Evolutionary conservation across 805 yeast genomes (phyloP), one percentile per base, ranked within the genome.

Genomic region (Metschnikowia kofuensis): DNA sequence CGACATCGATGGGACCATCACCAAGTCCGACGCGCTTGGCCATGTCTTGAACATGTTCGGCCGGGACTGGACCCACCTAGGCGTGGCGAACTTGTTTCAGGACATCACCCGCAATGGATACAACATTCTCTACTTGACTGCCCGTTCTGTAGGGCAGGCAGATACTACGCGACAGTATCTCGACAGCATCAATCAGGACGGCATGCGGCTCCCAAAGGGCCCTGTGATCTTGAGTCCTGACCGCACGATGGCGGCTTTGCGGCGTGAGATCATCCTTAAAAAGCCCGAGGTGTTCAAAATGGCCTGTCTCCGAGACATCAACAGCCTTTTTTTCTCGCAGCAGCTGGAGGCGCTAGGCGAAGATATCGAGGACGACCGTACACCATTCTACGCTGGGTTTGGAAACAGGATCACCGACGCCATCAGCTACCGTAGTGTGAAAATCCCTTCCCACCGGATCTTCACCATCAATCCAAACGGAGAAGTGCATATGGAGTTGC

Each of bases 231-330:
- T 94, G 44, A 87, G 96, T 34, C 99, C 99, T 0, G 99, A 94
- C 68, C 70, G 99, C 58, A 92, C 98, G 0, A 89, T 94, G 73
- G 98, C 98, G 3, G 99, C 99, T 0, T 70, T 94, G 47, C 79
- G 80, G 58, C 77, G 99, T 54, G 99, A 94, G 64, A 95, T 94
- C 28, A 92, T 94, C 40, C 70, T 92, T 62, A 89, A 91, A 56
- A 92, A 92, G 63, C 99, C 99, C 0, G 98, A 94, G 67, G 94
- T 94, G n/a, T 94, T 94, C 75, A 94, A 94, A 62, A 94, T 94
- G 91, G 96, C 99, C 1, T 92, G 98, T 67, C 72, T 94, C 52
- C 83, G 85, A 47, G 99, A 94, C 69, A 84, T 94, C 51, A 82
- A 83, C 60, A 78, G 84, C 40, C 72, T 94, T 16, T 92, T 87